Percentiles rank a stretch among this genome's conserved stretches.
Evolutionary conservation across 495 filamentous ascomycete genomes (phyloP).

Genomic region (Neurospora tetrasperma): DNA sequence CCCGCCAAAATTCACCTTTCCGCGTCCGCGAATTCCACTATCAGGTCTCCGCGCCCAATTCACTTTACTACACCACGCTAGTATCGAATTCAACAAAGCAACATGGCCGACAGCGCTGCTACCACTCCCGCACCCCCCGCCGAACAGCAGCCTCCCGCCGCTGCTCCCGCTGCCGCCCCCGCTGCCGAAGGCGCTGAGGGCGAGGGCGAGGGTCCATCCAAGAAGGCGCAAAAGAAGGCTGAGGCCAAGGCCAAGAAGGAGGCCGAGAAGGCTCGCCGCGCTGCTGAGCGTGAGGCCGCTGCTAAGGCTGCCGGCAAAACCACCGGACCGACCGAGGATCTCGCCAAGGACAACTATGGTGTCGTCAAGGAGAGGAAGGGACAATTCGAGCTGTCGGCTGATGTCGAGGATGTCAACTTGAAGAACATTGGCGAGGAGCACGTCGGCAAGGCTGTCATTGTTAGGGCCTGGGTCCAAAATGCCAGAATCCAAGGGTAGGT

Average conservation of each 20-base stretch:
- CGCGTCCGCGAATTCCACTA: neutral
- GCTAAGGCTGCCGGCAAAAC: constrained; percentile 28
- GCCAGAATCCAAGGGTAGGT: constrained; percentile 56
- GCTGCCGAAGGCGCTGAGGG: constrained; percentile 16
- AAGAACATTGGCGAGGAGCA: constrained; percentile 45
- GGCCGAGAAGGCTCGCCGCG: constrained; percentile 40
- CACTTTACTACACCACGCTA: neutral
- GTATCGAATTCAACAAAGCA: neutral
- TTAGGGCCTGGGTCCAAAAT: constrained; percentile 83
- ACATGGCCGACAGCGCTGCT: neutral
- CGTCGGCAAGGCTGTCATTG: constrained; percentile 63
- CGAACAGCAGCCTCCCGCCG: constrained; percentile 10
- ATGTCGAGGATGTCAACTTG: constrained; percentile 37
- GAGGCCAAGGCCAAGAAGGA: constrained; percentile 45
- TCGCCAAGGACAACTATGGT: constrained; percentile 62
- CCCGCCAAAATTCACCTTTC: neutral
- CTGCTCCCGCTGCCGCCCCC: constrained; percentile 2
- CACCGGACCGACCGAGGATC: constrained; percentile 44
- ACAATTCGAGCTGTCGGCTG: constrained; percentile 12
- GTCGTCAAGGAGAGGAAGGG: neutral
- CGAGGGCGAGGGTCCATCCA: constrained; percentile 26
- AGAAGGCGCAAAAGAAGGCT: constrained; percentile 49
- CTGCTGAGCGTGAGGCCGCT: constrained; percentile 39
- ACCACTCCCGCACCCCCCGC: neutral
- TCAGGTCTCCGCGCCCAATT: neutral